Evolutionary conservation across 331 rosid species (phyloP).

Genomic region (Malus hybrid): DNA sequence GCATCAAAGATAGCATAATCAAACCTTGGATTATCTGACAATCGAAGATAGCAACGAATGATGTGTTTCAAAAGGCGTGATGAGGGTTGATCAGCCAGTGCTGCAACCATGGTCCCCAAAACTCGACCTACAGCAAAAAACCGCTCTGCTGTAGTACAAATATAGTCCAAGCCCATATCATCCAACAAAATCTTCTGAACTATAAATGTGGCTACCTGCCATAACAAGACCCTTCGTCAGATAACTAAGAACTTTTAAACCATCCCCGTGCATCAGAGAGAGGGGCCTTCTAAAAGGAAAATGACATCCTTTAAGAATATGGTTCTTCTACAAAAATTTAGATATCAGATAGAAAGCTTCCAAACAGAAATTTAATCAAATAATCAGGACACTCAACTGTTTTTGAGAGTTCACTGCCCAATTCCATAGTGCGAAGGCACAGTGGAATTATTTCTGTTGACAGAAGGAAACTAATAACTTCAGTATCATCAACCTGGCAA

Average conservation of each 20-base stretch:
- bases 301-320: background rate
- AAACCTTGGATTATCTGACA: slow-evolving; percentile 65
- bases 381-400: slow-evolving; percentile 52
- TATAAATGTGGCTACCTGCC: slow-evolving; percentile 85
- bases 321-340: background rate
- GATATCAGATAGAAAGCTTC: background rate
- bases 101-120: slow-evolving; percentile 53
- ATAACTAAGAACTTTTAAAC: slow-evolving; percentile 1
- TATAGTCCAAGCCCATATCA: slow-evolving; percentile 72
- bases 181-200: slow-evolving; percentile 66
- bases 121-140: slow-evolving; percentile 69
- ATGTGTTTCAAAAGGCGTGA: slow-evolving; percentile 80
- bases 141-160: slow-evolving; percentile 73
- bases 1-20: background rate
- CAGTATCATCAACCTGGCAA: slow-evolving; percentile 69
- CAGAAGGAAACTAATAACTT: slow-evolving; percentile 74
- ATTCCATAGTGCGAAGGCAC: slow-evolving; percentile 84
- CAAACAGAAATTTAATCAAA: background rate
- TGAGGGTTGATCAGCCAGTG: slow-evolving; percentile 64
- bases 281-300: background rate
- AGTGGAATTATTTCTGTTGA: slow-evolving; percentile 79
- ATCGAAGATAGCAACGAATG: slow-evolving; percentile 64
- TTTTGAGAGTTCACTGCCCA: slow-evolving; percentile 79
- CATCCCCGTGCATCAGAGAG: background rate
- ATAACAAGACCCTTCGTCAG: slow-evolving; percentile 9